These are phyloP conservation scores for Gnomoniopsis smithogilvyi DNA, from an alignment of 2,329 filamentous ascomycete species.

Conservation along the genomic window DNA sequence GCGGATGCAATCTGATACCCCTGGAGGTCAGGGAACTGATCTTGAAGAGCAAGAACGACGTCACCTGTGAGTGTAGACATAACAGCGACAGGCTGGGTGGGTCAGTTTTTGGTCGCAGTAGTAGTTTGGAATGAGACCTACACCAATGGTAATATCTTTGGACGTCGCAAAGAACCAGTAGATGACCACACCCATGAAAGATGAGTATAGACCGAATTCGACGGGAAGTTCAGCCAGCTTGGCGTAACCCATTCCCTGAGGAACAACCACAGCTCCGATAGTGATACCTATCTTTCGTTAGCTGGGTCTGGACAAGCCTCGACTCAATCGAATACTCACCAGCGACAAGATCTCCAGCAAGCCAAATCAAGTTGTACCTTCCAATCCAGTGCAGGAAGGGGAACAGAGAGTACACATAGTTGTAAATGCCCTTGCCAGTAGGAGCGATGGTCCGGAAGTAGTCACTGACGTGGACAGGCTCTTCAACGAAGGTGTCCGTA, in stretches of 20 bases:
- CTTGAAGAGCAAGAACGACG: conserved; percentile 64
- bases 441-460: conserved; percentile 68
- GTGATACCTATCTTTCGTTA: conserved; percentile 39
- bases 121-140: conserved; percentile 40
- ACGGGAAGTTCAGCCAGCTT: conserved; percentile 74
- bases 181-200: conserved; percentile 89
- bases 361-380: conserved; percentile 87
- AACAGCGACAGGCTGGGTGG: conserved; percentile 77
- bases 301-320: conserved; percentile 11
- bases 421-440: conserved; percentile 43
- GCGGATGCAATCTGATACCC: conserved; percentile 72
- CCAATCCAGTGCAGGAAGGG: conserved; percentile 88
- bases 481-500: conserved; percentile 77
- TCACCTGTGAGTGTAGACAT: conserved; percentile 89
- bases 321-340: conserved; percentile 48
- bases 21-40: conserved; percentile 53
- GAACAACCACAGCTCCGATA: conserved; percentile 72
- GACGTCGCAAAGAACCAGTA: conserved; percentile 99
- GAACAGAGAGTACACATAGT: conserved; percentile 72
- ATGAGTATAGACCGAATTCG: conserved; percentile 88
- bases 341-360: conserved; percentile 84
- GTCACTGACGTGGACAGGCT: conserved; percentile 71
- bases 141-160: conserved; percentile 96
- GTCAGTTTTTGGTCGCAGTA: conserved; percentile 19
- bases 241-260: conserved; percentile 95